These are phyloP conservation scores for Penicillium canescens DNA, from an alignment of 495 filamentous ascomycete species.

Conservation along the genomic window DNA sequence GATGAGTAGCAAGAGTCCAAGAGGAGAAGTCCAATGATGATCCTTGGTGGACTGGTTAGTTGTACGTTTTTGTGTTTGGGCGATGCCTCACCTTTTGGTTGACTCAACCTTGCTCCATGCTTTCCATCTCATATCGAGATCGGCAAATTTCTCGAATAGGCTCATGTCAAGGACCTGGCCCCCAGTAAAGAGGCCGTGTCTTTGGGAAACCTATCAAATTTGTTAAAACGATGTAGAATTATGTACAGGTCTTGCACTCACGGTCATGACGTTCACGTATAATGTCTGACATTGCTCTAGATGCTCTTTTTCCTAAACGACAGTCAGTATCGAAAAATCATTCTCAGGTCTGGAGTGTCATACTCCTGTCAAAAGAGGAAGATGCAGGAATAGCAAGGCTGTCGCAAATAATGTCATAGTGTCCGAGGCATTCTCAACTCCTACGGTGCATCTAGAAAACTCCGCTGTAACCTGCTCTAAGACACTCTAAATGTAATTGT, in stretches of 20 bases:
- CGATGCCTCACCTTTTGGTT: constrained; percentile 40
- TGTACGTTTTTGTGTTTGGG: neutral
- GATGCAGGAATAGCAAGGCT: constrained; percentile 45
- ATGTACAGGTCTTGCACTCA: constrained; percentile 20
- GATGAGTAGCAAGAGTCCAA: constrained; percentile 54
- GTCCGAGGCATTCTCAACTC: constrained; percentile 34
- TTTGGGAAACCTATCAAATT: constrained; percentile 43
- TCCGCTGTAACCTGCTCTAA: constrained; percentile 44
- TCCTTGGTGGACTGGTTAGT: constrained; percentile 14
- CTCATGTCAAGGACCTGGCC: constrained; percentile 46
- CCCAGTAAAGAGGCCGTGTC: constrained; percentile 52
- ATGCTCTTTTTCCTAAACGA: constrained; percentile 42
- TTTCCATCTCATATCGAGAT: constrained; percentile 53
- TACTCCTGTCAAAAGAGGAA: constrained; percentile 53
- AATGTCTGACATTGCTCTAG: constrained; percentile 50
- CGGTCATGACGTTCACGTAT: constrained; percentile 52
- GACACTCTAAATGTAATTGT: constrained; percentile 27
- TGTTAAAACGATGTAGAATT: neutral
- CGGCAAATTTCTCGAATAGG: constrained; percentile 45
- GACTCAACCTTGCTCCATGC: constrained; percentile 55
- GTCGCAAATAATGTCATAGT: constrained; percentile 49
- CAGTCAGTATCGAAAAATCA: constrained; percentile 12
- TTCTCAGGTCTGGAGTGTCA: neutral
- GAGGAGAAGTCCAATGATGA: constrained; percentile 50
- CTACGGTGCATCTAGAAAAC: constrained; percentile 38